Evolutionary conservation across 2,329 filamentous ascomycete species (phyloP).

Genomic region (Apiospora sp.): DNA sequence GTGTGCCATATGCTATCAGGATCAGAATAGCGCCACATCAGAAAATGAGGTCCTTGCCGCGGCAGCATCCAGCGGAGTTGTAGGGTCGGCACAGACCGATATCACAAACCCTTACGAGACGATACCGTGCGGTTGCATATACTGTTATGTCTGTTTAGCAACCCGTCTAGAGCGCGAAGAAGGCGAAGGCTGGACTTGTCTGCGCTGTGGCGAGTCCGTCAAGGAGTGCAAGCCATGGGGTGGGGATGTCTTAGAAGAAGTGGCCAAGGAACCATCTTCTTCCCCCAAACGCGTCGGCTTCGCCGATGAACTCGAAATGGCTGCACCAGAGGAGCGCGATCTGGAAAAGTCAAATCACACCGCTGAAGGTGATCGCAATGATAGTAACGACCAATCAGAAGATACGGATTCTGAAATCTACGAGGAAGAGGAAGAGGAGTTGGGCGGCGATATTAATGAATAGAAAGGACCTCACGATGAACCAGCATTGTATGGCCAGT

Average conservation of each 20-base stretch:
- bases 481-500: neutral
- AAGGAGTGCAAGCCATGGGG: conserved; percentile 90
- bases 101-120: conserved; percentile 97
- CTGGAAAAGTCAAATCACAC: conserved; percentile 27
- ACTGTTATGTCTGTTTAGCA: conserved; percentile 96
- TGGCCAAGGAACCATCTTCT: conserved; percentile 45
- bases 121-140: conserved; percentile 87
- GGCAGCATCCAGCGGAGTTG: conserved; percentile 75
- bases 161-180: conserved; percentile 90
- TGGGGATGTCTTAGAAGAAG: conserved; percentile 80
- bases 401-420: conserved; percentile 43
- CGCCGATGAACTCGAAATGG: conserved; percentile 56
- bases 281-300: conserved; percentile 69
- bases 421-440: conserved; percentile 43
- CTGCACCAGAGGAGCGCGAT: conserved; percentile 34
- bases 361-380: conserved; percentile 25
- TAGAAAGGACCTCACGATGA: neutral
- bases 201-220: conserved; percentile 85
- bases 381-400: conserved; percentile 31
- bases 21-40: conserved; percentile 80
- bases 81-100: conserved; percentile 89
- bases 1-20: conserved; percentile 96
- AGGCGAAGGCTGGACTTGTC: conserved; percentile 90
- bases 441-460: conserved; percentile 39
- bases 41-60: conserved; percentile 81